Percentiles rank a stretch among this genome's conserved stretches.
phyloP scores from a whole-genome alignment of 495 filamentous ascomycete species.

The Polyplosphaeria fusca region DNA sequence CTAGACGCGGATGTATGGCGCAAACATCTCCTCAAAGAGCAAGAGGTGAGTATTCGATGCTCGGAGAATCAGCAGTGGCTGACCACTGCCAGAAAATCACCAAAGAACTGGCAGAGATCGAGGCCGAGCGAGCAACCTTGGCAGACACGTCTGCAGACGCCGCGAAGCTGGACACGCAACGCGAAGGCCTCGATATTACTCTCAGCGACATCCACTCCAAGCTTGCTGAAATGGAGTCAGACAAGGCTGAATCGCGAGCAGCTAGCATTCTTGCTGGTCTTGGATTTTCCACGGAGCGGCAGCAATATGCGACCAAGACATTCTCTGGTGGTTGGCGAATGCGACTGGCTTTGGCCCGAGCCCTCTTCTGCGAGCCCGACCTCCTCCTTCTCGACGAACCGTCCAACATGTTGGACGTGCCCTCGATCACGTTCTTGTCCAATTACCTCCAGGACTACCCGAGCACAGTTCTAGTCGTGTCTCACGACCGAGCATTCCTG shows the following conservation, averaged over 20 bases:
- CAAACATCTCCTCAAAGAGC: constrained; percentile 88
- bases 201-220: constrained; percentile 88
- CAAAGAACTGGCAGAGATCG: constrained; percentile 71
- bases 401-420: constrained; percentile 99
- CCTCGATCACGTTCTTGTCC: constrained; percentile 97
- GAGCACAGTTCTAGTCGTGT: constrained; percentile 92
- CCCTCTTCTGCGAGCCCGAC: constrained; percentile 97
- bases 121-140: constrained; percentile 71
- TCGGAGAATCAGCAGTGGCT: constrained; percentile 24
- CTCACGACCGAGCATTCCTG: constrained; percentile 97
- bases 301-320: constrained; percentile 90
- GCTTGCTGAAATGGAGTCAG: constrained; percentile 97
- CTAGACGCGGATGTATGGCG: constrained; percentile 98
- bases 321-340: constrained; percentile 99
- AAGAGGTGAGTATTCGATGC: constrained; percentile 57
- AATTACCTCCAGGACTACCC: constrained; percentile 94
- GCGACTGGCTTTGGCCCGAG: constrained; percentile 90
- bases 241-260: constrained; percentile 93
- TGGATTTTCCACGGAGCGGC: constrained; percentile 90
- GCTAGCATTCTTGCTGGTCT: constrained; percentile 95
- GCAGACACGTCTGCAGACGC: constrained; percentile 87
- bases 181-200: constrained; percentile 84
- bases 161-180: constrained; percentile 73
- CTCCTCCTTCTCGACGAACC: constrained; percentile 96
- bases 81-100: constrained; percentile 66